phyloP scores from a whole-genome alignment of 306 rosid genomes.

The Betula pendula region DNA sequence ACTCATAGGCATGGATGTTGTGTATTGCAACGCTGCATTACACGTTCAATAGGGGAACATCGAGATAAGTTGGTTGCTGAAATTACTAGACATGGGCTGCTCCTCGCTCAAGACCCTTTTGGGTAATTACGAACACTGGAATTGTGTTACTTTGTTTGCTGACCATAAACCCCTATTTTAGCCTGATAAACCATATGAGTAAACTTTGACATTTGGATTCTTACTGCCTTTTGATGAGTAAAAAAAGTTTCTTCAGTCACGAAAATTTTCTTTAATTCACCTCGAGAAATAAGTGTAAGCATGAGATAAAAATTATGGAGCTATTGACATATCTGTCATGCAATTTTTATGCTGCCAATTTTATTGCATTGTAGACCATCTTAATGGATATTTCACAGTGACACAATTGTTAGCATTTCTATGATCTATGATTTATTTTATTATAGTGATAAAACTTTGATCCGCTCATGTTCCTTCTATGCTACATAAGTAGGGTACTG shows the following conservation, averaged over 20 bases:
- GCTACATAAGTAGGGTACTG: not conserved
- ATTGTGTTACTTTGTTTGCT: conserved; percentile 6
- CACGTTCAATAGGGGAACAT: conserved; percentile 45
- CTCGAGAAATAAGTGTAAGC: conserved; percentile 1
- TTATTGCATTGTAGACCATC: not conserved
- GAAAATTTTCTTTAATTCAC: not conserved
- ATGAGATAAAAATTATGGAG: not conserved
- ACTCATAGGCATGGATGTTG: conserved; percentile 85
- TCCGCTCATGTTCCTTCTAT: not conserved
- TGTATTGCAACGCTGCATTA: conserved; percentile 71
- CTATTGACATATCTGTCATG: not conserved
- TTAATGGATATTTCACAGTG: not conserved
- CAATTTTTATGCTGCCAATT: not conserved
- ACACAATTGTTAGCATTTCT: not conserved
- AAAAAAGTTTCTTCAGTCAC: not conserved
- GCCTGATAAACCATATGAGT: not conserved
- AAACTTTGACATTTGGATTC: not conserved
- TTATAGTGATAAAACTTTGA: not conserved
- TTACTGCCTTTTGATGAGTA: not conserved
- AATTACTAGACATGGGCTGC: conserved; percentile 55
- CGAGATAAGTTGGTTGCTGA: conserved; percentile 51
- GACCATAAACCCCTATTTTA: not conserved
- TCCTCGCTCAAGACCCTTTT: conserved; percentile 68
- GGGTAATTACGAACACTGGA: conserved; percentile 47
- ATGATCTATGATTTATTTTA: not conserved